phyloP scores from a whole-genome alignment of 257 asterid species.

The Agastache rugosa region DNA sequence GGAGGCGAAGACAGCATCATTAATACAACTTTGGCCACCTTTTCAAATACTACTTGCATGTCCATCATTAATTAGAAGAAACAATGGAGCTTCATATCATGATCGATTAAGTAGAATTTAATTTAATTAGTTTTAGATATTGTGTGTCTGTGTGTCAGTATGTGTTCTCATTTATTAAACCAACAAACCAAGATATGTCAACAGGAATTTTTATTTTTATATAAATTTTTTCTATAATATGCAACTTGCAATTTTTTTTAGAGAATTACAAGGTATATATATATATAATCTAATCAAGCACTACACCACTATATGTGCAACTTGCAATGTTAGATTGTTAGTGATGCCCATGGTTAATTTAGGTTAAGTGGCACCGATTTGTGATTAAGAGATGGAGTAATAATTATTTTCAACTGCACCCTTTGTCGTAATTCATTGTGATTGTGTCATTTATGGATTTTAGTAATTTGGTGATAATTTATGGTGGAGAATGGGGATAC shows the following conservation, averaged over 20 bases:
- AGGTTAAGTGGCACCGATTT: neutral
- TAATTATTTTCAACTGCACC: neutral
- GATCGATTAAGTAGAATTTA: neutral
- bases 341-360: neutral
- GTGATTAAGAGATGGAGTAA: neutral
- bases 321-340: neutral
- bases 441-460: no score
- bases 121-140: no score
- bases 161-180: neutral
- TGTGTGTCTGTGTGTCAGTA: no score
- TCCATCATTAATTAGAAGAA: slow-evolving; percentile 33
- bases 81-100: neutral
- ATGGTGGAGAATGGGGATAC: neutral
- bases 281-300: no score
- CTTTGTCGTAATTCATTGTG: neutral
- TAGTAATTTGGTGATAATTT: no score
- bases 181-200: slow-evolving; percentile 4
- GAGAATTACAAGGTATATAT: no score
- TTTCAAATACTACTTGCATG: slow-evolving; percentile 24
- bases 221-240: neutral
- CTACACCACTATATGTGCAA: no score
- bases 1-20: slow-evolving; percentile 26
- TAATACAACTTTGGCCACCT: slow-evolving; percentile 17
- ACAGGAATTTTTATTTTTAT: no score
- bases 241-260: no score